phyloP scores from a whole-genome alignment of 805 yeast species.

The Grigorovia humatica region DNA sequence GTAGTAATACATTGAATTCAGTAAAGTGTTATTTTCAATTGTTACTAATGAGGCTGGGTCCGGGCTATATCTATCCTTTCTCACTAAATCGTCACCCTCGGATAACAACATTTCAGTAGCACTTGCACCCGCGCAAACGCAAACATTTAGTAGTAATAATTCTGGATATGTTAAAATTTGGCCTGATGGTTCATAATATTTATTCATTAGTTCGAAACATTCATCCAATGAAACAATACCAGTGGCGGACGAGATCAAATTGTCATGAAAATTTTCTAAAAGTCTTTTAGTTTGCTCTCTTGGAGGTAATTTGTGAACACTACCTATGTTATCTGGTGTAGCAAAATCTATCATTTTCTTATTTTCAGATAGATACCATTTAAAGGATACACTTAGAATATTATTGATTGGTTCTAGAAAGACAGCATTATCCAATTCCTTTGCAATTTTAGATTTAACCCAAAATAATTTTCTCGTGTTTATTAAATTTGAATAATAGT shows the following conservation, averaged over 20 bases:
- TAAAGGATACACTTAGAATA: constrained; percentile 12
- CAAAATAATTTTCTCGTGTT: constrained; percentile 18
- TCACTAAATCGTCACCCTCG: constrained; percentile 11
- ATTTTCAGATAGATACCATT: constrained; percentile 20
- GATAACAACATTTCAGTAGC: constrained; percentile 8
- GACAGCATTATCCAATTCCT: constrained; percentile 5
- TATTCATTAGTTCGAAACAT: constrained; percentile 10
- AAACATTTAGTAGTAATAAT: constrained; percentile 16
- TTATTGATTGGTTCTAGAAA: constrained; percentile 15
- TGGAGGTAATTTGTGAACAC: constrained; percentile 17
- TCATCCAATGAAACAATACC: constrained; percentile 13
- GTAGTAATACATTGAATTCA: constrained; percentile 41
- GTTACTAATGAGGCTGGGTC: constrained; percentile 16
- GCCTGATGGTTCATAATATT: constrained; percentile 11
- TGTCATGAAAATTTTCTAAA: constrained; percentile 14
- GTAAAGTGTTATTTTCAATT: constrained; percentile 25
- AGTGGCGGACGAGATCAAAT: constrained; percentile 13
- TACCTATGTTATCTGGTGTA: constrained; percentile 12
- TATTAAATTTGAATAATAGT: constrained; percentile 14
- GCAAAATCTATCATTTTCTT: constrained; percentile 19
- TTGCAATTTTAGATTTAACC: constrained; percentile 11
- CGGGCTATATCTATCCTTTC: constrained; percentile 16
- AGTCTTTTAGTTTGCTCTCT: constrained; percentile 16
- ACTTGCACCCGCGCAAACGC: constrained; percentile 16
- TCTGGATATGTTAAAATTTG: constrained; percentile 18